These are phyloP conservation scores for Blastobotrys capitulatus DNA, from an alignment of 1,139 yeast genomes.

Conservation along the genomic window DNA sequence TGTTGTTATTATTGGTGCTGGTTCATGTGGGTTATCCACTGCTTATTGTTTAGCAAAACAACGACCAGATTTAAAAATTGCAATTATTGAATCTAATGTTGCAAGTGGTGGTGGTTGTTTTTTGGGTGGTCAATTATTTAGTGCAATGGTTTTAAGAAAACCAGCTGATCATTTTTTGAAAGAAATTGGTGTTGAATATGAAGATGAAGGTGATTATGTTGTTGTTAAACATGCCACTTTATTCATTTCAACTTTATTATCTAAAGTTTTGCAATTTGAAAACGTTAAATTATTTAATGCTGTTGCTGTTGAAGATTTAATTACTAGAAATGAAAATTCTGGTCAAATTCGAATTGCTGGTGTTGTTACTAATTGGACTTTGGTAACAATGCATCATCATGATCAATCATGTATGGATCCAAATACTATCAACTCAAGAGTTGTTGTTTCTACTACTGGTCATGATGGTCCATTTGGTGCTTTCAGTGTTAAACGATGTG, in stretches of 20 bases:
- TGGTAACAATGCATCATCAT: slow-evolving; percentile 71
- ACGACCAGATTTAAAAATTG: slow-evolving; percentile 72
- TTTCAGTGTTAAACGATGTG: slow-evolving; percentile 56
- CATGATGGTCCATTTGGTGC: slow-evolving; percentile 87
- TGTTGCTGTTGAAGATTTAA: slow-evolving; percentile 74
- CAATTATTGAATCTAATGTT: slow-evolving; percentile 68
- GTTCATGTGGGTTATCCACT: slow-evolving; percentile 71
- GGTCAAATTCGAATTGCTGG: slow-evolving; percentile 60
- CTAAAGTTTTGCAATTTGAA: slow-evolving; percentile 66
- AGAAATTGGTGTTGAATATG: slow-evolving; percentile 60
- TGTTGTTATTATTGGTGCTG: slow-evolving; percentile 72
- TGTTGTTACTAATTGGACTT: slow-evolving; percentile 79
- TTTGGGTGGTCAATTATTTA: slow-evolving; percentile 75
- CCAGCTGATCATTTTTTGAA: slow-evolving; percentile 67
- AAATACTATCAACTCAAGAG: slow-evolving; percentile 68
- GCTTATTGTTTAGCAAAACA: slow-evolving; percentile 68
- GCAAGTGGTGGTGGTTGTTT: slow-evolving; percentile 81
- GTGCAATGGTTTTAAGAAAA: slow-evolving; percentile 75
- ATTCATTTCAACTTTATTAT: slow-evolving; percentile 65
- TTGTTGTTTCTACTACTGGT: slow-evolving; percentile 68
- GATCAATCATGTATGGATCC: slow-evolving; percentile 83
- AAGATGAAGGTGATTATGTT: slow-evolving; percentile 76
- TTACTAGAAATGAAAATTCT: slow-evolving; percentile 56
- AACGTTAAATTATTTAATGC: slow-evolving; percentile 76
- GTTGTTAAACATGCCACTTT: slow-evolving; percentile 79